Conservation (phyloP, 768 basidiomycete genomes). For the Mycena latifolia region DNA sequence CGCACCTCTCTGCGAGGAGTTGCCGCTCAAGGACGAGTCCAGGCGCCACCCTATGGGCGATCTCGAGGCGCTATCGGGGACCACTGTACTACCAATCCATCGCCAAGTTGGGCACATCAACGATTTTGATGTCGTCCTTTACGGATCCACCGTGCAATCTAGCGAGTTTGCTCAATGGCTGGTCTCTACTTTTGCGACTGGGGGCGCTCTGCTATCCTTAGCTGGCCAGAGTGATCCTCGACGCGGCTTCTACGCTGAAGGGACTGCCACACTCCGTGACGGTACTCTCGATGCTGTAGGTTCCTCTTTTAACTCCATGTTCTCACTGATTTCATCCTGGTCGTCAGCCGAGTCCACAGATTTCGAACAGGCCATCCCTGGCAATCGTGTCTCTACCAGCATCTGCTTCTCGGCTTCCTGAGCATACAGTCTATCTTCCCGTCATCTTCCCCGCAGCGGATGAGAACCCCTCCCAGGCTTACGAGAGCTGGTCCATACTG, state of each 20-base stretch:
- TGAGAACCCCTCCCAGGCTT: conserved; percentile 46
- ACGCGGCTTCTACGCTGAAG: not conserved
- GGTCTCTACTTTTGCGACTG: conserved; percentile 61
- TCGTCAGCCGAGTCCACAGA: conserved; percentile 55
- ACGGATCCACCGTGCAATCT: conserved; percentile 71
- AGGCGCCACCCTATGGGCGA: conserved; percentile 19
- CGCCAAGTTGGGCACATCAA: conserved; percentile 18
- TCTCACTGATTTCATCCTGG: conserved; percentile 50
- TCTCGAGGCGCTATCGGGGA: not conserved
- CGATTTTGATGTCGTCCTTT: conserved; percentile 74
- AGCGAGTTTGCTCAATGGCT: conserved; percentile 74
- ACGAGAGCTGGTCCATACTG: conserved; percentile 58
- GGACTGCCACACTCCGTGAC: not conserved
- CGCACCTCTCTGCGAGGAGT: conserved; percentile 1
- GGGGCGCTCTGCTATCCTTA: conserved; percentile 41
- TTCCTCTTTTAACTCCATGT: conserved; percentile 42
- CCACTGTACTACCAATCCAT: conserved; percentile 19
- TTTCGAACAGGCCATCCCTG: conserved; percentile 64
- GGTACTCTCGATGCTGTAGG: conserved; percentile 31
- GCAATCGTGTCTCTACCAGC: conserved; percentile 78
- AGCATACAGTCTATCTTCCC: conserved; percentile 70
- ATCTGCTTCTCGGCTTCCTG: conserved; percentile 48
- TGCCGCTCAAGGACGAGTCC: conserved; percentile 25
- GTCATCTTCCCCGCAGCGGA: conserved; percentile 54
- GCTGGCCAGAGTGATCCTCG: not conserved